phyloP scores from a whole-genome alignment of 345 rosid genomes.

The Aethionema arabicum region DNA sequence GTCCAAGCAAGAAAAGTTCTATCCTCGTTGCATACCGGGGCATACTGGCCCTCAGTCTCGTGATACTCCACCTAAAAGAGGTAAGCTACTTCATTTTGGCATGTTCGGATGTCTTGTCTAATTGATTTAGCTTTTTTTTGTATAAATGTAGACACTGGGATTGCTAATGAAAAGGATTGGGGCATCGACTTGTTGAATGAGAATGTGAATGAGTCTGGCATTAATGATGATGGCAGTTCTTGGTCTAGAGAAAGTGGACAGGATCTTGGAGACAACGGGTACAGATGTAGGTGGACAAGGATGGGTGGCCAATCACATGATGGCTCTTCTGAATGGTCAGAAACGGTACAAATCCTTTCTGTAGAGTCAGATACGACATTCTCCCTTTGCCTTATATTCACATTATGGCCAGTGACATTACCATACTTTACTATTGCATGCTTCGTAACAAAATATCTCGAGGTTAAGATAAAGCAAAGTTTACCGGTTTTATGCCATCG shows the following conservation, averaged over 20 bases:
- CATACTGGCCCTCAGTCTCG: conserved; percentile 89
- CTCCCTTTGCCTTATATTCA: neutral
- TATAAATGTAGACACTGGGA: conserved; percentile 77
- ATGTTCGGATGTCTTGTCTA: conserved; percentile 5
- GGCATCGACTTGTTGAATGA: conserved; percentile 83
- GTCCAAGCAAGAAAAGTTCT: conserved; percentile 75
- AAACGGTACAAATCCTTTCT: conserved; percentile 58
- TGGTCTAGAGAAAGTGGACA: conserved; percentile 94
- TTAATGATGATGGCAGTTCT: conserved; percentile 86
- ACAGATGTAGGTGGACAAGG: conserved; percentile 92
- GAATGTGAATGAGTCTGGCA: conserved; percentile 77
- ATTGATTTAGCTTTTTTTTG: conserved; percentile 17
- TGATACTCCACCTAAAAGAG: conserved; percentile 92
- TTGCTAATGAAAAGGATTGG: conserved; percentile 99
- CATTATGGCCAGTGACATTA: conserved; percentile 3
- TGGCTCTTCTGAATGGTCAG: conserved; percentile 89
- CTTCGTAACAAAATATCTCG: conserved; percentile 1
- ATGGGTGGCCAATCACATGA: conserved; percentile 92
- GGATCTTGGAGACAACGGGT: conserved; percentile 81
- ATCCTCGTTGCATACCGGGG: conserved; percentile 79
- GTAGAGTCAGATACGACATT: conserved; percentile 17
- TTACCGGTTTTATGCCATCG: neutral
- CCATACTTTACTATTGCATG: conserved; percentile 9
- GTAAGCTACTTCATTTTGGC: conserved; percentile 34
- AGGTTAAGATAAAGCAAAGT: neutral